phyloP scores from a whole-genome alignment of 1,139 yeast species.

The Kurtzmaniella quercitrusa region DNA sequence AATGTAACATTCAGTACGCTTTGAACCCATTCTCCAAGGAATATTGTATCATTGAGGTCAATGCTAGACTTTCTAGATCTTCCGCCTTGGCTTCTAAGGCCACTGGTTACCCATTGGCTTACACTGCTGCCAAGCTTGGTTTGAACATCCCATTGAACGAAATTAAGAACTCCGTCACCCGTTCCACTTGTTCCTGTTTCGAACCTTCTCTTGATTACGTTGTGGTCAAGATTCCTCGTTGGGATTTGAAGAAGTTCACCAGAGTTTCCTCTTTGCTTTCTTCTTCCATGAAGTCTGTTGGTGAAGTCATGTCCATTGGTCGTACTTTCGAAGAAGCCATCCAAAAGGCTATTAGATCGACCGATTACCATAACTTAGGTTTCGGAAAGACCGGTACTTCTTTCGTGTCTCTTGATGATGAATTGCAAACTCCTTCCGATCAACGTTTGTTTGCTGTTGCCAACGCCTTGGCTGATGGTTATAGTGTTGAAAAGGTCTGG shows the following conservation, averaged over 20 bases:
- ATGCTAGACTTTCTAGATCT: slow-evolving; percentile 95
- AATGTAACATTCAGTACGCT: slow-evolving; percentile 97
- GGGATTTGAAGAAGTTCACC: slow-evolving; percentile 96
- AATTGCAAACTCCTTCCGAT: slow-evolving; percentile 92
- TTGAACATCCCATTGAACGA: slow-evolving; percentile 90
- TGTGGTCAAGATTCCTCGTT: slow-evolving; percentile 97
- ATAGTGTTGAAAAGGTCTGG: slow-evolving; percentile 91
- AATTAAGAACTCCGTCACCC: slow-evolving; percentile 90
- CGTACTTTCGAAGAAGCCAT: slow-evolving; percentile 97
- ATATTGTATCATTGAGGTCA: slow-evolving; percentile 95
- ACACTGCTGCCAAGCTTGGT: slow-evolving; percentile 96
- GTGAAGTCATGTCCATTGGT: slow-evolving; percentile 98
- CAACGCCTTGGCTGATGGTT: slow-evolving; percentile 80
- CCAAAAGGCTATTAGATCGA: slow-evolving; percentile 95
- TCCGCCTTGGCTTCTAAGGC: slow-evolving; percentile 99
- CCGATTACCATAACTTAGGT: slow-evolving; percentile 92
- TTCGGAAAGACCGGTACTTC: slow-evolving; percentile 84
- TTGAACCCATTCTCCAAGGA: slow-evolving; percentile 91
- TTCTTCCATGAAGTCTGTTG: slow-evolving; percentile 97
- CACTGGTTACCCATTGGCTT: slow-evolving; percentile 97
- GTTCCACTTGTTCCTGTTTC: slow-evolving; percentile 93
- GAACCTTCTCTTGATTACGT: slow-evolving; percentile 98
- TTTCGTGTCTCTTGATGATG: slow-evolving; percentile 86
- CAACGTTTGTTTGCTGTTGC: slow-evolving; percentile 96
- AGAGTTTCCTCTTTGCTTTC: slow-evolving; percentile 86